Base-by-base conservation (phyloP, 805 yeast genomes). In the Metschnikowia cerradonensis region DNA sequence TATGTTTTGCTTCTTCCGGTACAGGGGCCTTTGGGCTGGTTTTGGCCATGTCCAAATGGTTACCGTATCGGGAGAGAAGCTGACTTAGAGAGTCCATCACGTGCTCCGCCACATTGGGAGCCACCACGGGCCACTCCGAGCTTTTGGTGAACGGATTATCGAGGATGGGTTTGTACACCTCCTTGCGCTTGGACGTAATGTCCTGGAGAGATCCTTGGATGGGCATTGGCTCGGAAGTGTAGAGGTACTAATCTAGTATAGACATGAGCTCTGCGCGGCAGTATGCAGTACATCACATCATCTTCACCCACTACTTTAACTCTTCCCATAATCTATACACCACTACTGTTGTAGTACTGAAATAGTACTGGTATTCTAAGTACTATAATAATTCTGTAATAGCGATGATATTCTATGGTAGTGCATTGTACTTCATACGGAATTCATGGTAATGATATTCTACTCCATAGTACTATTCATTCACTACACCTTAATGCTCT, bases 121-220 rank as follows among this genome's bases (percentile, higher is more conserved):
- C 52, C 14, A 55, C 41, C 1, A 22, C 22, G 32, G 61, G 61
- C 60, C 60, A 58, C 17, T 53, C 61, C 14, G 52, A 45, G n/a
- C 50, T 59, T 45, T 74, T 75, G 0, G 86, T 77, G 59, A 71
- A 83, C 2, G 90, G 89, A 53, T 81, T 82, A 30, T 83, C 84
- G 19, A 85, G 67, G 2, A 85, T 67, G 0, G 90, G 88, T 63
- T 80, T 83, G 65, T 80, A 81, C 6, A 83, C 81, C 54, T 81
- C 83, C 53, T 76, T 73, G 48, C 79, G 69, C 60, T 74, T 76
- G 54, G 70, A 68, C 46, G 82, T 86, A 1, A 74, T 52, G 20
- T 74, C 77, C 54, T 77, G 81, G 13, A 83, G 49, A 0, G 85
- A 79, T 15, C 67, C 67, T 36, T 44, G 40, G 5, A 36, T 36